Base-by-base conservation (phyloP, 345 rosid genomes). In the Eutrema yunnanense region DNA sequence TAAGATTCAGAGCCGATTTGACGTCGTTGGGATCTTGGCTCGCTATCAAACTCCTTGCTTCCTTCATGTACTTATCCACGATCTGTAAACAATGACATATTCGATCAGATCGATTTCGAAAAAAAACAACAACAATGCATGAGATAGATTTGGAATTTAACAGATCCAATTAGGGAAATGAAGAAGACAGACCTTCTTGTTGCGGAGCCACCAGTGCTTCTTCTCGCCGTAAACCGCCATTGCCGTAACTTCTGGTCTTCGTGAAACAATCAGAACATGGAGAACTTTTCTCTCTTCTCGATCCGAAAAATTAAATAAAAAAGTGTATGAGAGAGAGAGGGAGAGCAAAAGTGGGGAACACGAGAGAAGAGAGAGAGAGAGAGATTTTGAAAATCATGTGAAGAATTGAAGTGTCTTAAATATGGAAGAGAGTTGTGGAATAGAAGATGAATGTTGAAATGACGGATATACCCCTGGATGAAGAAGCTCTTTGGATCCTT, bases 1-100 rank as follows among this genome's bases (percentile, higher is more conserved):
- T 85, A 57, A 95, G 87, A 62, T 54, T 73, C 26, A 95, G 67
- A 51, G 96, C 97, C 0, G 87, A 74, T 48, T 79, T 78, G 22
- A 92, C 72, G 67, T 90, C 88, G 73, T 83, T 64, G 26, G 82
- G 86, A 58, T 92, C 96, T 74, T 81, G 88, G 11, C 77, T 87
- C 9, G 96, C 86, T 44, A 92, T 86, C 43, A 91, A 80, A 57
- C 22, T 78, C 67, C 83, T 87, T 3, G 99, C 96, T 29, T 92
- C 97, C 78, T 82, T 82, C 63, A 95, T 79, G 73, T 86, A 83
- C 73, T 90, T 95, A 48, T 87, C 93, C 13, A 86, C 96, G 75
- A 92, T 71, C 99, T 92, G 79, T 1, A 3, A 27, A 52, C 38
- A 42, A n/a, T 22, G 1, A 4, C 8, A 59, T 10, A 5, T 48